Evolutionary conservation across 306 rosid genomes (phyloP).

Genomic region (Macrotyloma uniflorum): DNA sequence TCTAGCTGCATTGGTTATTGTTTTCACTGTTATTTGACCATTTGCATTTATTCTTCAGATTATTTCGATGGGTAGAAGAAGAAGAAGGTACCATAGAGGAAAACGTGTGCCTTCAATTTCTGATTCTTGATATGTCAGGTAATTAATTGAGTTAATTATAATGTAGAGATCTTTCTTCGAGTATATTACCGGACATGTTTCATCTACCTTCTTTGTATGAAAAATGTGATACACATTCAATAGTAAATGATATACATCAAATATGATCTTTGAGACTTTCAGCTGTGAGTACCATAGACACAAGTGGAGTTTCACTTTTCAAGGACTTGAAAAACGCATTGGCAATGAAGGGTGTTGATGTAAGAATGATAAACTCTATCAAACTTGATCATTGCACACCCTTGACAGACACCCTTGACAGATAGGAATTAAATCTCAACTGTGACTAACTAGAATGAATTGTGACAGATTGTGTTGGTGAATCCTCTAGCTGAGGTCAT

Average conservation of each 20-base stretch:
- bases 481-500: conserved; percentile 88
- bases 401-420: too few species aligned
- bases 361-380: conserved; percentile 29
- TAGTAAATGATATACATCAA: conserved; percentile 6
- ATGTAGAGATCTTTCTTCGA: not conserved
- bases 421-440: not conserved
- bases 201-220: not conserved
- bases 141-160: conserved; percentile 1
- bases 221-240: conserved; percentile 10
- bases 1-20: not conserved
- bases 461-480: conserved; percentile 79
- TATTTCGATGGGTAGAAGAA: conserved; percentile 89
- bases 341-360: conserved; percentile 66
- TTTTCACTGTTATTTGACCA: not conserved
- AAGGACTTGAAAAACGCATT: conserved; percentile 60
- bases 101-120: conserved; percentile 50
- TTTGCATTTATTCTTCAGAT: conserved; percentile 49
- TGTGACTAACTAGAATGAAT: conserved; percentile 13
- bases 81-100: conserved; percentile 47
- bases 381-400: not conserved
- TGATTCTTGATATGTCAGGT: conserved; percentile 87
- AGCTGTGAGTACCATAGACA: conserved; percentile 90
- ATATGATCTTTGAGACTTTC: conserved; percentile 37
- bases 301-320: conserved; percentile 82
- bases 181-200: not conserved